A percentile compares a stretch with the other conserved stretches of the same genome.
These are phyloP conservation scores for Alternaria sp. DNA, from an alignment of 2,329 filamentous ascomycete genomes.

Conservation along the genomic window DNA sequence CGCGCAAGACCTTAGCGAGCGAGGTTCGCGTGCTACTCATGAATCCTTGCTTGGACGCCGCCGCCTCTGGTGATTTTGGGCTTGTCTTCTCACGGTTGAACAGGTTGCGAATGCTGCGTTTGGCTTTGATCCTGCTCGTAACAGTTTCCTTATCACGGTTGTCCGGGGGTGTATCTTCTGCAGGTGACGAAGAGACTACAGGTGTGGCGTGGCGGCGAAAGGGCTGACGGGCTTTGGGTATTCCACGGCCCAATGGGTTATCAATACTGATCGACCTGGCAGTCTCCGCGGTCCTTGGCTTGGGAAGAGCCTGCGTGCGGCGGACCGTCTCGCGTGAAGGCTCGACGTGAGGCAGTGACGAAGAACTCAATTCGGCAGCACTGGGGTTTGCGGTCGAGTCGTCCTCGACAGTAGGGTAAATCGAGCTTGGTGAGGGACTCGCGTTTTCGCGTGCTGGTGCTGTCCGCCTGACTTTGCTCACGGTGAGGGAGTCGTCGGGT, in stretches of 20 bases:
- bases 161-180: background rate
- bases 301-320: background rate
- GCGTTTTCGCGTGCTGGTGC: background rate
- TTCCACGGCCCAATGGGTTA: background rate
- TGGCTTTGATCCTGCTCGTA: constrained; percentile 21
- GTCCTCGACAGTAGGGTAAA: background rate
- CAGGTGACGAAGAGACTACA: background rate
- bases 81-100: constrained; percentile 25
- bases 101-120: constrained; percentile 34
- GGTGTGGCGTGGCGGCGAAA: background rate
- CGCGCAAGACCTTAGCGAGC: constrained; percentile 26
- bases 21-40: constrained; percentile 20
- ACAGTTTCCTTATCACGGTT: background rate
- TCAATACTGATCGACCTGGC: background rate
- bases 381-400: background rate
- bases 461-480: background rate
- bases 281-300: background rate
- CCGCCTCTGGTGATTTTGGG: background rate
- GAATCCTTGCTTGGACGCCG: constrained; percentile 20
- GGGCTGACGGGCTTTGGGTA: background rate
- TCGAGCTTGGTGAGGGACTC: background rate
- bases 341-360: background rate
- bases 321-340: background rate
- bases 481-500: background rate
- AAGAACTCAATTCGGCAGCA: background rate